These are phyloP conservation scores for Talaromyces verruculosus DNA, from an alignment of 2,329 filamentous ascomycete species.

Conservation along the genomic window DNA sequence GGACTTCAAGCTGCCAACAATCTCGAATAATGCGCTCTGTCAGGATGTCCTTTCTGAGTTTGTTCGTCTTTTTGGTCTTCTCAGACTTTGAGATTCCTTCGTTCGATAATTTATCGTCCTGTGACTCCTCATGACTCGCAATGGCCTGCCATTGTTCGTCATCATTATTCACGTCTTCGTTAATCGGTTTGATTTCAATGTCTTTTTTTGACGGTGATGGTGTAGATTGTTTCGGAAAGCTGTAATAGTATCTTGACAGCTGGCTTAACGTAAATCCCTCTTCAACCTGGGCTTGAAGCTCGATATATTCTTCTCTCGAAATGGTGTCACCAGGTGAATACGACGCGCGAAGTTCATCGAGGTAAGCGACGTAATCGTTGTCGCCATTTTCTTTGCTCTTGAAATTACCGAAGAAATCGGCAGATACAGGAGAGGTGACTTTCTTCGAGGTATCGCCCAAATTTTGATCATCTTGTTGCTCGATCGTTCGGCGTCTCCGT, in stretches of 20 bases:
- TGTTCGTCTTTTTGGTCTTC: neutral
- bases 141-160: conserved; percentile 8
- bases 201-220: neutral
- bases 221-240: conserved; percentile 12
- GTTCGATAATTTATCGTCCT: neutral
- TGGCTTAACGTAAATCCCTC: conserved; percentile 39
- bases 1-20: conserved; percentile 39
- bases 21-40: conserved; percentile 41
- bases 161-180: neutral
- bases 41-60: conserved; percentile 33
- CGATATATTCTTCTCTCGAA: conserved; percentile 30
- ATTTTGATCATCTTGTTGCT: conserved; percentile 17
- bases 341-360: conserved; percentile 31
- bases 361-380: conserved; percentile 27
- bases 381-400: conserved; percentile 19
- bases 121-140: neutral
- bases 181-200: neutral
- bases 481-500: conserved; percentile 24
- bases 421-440: neutral
- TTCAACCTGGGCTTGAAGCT: conserved; percentile 32
- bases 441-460: conserved; percentile 20
- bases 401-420: conserved; percentile 29
- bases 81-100: conserved; percentile 25
- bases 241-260: conserved; percentile 33
- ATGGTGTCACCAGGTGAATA: conserved; percentile 31